Evolutionary conservation across 768 basidiomycete species (phyloP).

Genomic region (Lanmaoa pseudosensibilis): DNA sequence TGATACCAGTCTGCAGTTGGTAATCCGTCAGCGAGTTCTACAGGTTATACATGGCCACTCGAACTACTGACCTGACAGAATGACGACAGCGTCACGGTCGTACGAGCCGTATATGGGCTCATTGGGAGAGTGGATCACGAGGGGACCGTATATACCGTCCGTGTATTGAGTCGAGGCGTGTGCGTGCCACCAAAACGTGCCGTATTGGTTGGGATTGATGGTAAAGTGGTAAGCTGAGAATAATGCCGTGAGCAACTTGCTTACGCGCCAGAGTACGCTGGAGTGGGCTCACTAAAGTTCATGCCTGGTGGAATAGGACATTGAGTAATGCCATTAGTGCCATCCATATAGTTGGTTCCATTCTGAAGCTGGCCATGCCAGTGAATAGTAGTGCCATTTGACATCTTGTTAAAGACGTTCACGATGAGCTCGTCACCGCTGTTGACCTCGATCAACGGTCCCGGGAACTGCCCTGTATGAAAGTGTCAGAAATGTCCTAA

Average conservation of each 20-base stretch:
- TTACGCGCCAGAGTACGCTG: neutral
- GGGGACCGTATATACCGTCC: conserved; percentile 50
- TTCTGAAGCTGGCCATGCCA: conserved; percentile 43
- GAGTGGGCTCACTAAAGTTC: conserved; percentile 34
- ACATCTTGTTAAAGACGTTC: conserved; percentile 35
- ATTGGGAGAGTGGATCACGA: conserved; percentile 45
- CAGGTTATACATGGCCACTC: neutral
- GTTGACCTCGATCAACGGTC: conserved; percentile 36
- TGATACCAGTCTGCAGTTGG: conserved; percentile 34
- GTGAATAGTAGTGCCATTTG: conserved; percentile 35
- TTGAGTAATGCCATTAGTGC: conserved; percentile 46
- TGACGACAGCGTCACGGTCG: conserved; percentile 41
- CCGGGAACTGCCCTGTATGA: conserved; percentile 34
- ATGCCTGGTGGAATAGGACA: conserved; percentile 55
- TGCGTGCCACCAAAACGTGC: conserved; percentile 53
- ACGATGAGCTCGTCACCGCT: conserved; percentile 36
- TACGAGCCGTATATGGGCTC: conserved; percentile 35
- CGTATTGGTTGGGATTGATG: conserved; percentile 41
- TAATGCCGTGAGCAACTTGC: neutral
- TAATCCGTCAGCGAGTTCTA: neutral
- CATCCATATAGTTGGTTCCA: conserved; percentile 50
- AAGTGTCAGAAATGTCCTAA: neutral
- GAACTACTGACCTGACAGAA: conserved; percentile 33
- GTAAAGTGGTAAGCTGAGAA: conserved; percentile 39
- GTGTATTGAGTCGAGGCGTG: conserved; percentile 42